Evolutionary conservation across 2,329 filamentous ascomycete species (phyloP), one percentile per base, ranked within the genome.

Genomic region (Leptographium galeiforme): DNA sequence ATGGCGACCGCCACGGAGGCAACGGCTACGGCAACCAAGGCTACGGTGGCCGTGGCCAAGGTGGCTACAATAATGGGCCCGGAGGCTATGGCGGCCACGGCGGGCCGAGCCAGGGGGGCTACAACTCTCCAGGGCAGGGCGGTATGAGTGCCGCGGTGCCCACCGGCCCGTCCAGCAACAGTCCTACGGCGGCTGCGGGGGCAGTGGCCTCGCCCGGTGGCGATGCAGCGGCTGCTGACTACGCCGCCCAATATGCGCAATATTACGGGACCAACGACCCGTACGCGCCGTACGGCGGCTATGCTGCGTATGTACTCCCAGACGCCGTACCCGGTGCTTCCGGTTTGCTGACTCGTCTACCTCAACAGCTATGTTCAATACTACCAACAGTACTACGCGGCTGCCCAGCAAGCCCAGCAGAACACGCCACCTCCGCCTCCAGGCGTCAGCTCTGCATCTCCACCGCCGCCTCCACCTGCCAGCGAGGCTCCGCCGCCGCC

Each of bases 231-330:
- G 69, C 77, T 12, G 67, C 72, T 52, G 86, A 94, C 61, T 93
- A 93, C 66, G 81, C 81, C 51, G 81, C 85, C 18, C 86, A 91
- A 63, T 94, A 94, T 66, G 84, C 87, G 3, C 85, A 89, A 65
- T 93, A 94, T 67, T 91, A 90, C 57, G 76, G 75, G 57, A 71
- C 70, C 1, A 52, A n/a, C 47, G 61, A 96, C 63, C 91, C 90
- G 0, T 96, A 96, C 66, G 89, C 89, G 44, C 82, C 87, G 10
- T 96, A 93, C 61, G 91, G 91, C 57, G 91, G 91, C 53, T 96
- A 93, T 68, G 79, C 84, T 61, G 86, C 85, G 71, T 87, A 77
- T 64, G 73, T 65, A 2, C 61, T 36, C 8, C 8, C 36, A 30
- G 13, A 51, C 41, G 25, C 13, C 33, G 14, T 34, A 40, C 40